Conservation (phyloP, 73 alveolate genomes). For the Durusdinium trenchii region DNA sequence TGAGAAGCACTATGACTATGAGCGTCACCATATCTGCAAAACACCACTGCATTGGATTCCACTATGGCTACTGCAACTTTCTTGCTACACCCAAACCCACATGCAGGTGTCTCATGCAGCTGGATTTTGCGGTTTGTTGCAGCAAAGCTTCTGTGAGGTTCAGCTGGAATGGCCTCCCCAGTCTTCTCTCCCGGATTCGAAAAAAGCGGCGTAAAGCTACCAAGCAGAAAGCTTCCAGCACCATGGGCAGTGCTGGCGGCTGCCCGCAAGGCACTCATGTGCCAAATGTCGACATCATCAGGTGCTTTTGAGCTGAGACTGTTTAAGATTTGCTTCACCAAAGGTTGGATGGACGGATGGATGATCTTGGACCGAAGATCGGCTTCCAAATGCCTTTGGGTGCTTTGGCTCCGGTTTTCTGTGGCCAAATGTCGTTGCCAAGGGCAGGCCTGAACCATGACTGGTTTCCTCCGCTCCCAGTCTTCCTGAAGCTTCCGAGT, state of each 20-base stretch:
- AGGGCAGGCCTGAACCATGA: constrained; percentile 41
- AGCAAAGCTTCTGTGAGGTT: not conserved
- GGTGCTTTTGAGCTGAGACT: not conserved
- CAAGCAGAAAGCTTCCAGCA: constrained; percentile 48
- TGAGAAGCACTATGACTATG: not conserved
- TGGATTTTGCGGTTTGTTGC: not conserved
- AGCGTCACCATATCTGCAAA: too few relatives aligned
- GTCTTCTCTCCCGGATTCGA: not conserved
- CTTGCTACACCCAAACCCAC: not conserved
- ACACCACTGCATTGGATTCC: too few relatives aligned
- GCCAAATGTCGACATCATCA: constrained; percentile 21
- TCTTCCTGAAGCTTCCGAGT: constrained; percentile 47
- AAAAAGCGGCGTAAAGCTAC: not conserved
- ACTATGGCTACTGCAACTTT: too few relatives aligned
- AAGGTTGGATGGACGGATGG: constrained; percentile 50
- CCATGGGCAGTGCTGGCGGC: constrained; percentile 44
- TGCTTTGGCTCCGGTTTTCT: constrained; percentile 34
- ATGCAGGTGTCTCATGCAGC: not conserved
- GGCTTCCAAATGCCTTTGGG: constrained; percentile 2
- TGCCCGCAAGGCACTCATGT: constrained; percentile 39
- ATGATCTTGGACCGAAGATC: constrained; percentile 24
- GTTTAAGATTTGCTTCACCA: constrained; percentile 27
- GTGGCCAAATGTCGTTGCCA: constrained; percentile 55
- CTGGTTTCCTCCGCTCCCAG: constrained; percentile 83
- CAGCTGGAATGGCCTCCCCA: not conserved